Evolutionary conservation across 192 early-diverging fungal species (phyloP).

Genomic region (Physocladia obscura): DNA sequence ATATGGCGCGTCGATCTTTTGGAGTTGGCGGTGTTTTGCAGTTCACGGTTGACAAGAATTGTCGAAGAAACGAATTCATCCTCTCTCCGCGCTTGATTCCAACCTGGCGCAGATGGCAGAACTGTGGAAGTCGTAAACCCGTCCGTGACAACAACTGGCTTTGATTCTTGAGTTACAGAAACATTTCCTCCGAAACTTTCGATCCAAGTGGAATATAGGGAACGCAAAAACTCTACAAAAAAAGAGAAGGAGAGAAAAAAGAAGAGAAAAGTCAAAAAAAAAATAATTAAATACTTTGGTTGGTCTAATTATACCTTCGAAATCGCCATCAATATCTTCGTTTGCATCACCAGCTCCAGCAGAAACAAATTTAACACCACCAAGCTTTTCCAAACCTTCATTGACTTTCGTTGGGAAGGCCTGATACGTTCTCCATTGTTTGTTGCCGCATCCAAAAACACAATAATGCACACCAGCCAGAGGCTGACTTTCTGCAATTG

Average conservation of each 20-base stretch:
- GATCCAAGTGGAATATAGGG: not conserved
- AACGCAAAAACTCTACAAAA: conserved; percentile 3
- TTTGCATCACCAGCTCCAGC: conserved; percentile 50
- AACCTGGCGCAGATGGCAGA: not conserved
- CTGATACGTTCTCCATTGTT: conserved; percentile 61
- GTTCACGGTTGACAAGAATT: conserved; percentile 39
- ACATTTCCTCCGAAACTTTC: not conserved
- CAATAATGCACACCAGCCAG: conserved; percentile 46
- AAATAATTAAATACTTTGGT: not conserved
- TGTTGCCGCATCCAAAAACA: conserved; percentile 63
- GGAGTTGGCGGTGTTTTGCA: conserved; percentile 37
- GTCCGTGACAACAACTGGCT: not conserved
- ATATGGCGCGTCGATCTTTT: conserved; percentile 49
- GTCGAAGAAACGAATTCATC: conserved; percentile 24
- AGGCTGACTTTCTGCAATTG: not conserved
- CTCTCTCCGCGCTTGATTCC: not conserved
- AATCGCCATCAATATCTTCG: conserved; percentile 36
- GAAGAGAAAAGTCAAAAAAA: not conserved
- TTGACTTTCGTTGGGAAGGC: conserved; percentile 52
- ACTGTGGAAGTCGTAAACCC: not conserved
- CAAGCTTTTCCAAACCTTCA: conserved; percentile 42
- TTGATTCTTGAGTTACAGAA: not conserved
- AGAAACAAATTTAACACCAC: conserved; percentile 42
- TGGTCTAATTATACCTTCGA: not conserved
- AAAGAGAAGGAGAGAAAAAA: not conserved